Conservation (phyloP, 2,329 filamentous ascomycete species). For the Pseudogymnoascus sp. region DNA sequence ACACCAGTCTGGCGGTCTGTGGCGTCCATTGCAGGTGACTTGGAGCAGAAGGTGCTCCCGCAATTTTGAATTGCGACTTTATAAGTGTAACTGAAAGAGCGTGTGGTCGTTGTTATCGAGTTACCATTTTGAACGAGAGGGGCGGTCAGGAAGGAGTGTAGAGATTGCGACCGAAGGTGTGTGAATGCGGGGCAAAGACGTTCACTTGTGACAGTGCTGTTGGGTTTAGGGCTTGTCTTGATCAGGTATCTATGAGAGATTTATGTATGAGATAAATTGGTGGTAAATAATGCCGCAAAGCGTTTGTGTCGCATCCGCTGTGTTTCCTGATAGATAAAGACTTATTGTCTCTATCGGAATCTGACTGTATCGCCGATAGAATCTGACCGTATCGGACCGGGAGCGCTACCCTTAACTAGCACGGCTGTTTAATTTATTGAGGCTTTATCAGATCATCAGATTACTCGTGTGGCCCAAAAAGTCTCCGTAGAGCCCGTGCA, state of each 20-base stretch:
- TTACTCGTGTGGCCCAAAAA: not conserved
- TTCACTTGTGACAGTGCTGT: not conserved
- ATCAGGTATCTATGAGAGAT: slow-evolving; percentile 2
- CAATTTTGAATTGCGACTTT: not conserved
- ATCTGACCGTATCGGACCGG: not conserved
- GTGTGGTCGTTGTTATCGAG: slow-evolving; percentile 23
- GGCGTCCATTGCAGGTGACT: slow-evolving; percentile 6
- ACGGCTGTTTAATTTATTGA: not conserved
- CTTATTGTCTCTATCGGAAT: slow-evolving; percentile 2
- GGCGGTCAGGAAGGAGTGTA: slow-evolving; percentile 21
- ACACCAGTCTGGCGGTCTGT: not conserved
- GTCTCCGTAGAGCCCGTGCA: too few species aligned
- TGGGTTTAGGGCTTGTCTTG: slow-evolving; percentile 3
- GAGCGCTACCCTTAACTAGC: not conserved
- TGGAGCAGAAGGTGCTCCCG: not conserved
- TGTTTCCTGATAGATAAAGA: not conserved
- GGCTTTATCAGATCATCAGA: slow-evolving; percentile 8
- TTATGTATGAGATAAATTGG: slow-evolving; percentile 10
- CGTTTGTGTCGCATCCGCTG: not conserved
- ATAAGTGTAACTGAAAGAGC: not conserved
- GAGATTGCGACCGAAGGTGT: not conserved
- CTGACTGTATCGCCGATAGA: not conserved
- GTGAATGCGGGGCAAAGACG: not conserved
- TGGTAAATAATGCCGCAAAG: slow-evolving; percentile 9
- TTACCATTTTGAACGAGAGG: slow-evolving; percentile 22